Evolutionary conservation across 129 eudicot species (phyloP), one percentile per base, ranked within the genome.

Genomic region (Escallonia rubra): DNA sequence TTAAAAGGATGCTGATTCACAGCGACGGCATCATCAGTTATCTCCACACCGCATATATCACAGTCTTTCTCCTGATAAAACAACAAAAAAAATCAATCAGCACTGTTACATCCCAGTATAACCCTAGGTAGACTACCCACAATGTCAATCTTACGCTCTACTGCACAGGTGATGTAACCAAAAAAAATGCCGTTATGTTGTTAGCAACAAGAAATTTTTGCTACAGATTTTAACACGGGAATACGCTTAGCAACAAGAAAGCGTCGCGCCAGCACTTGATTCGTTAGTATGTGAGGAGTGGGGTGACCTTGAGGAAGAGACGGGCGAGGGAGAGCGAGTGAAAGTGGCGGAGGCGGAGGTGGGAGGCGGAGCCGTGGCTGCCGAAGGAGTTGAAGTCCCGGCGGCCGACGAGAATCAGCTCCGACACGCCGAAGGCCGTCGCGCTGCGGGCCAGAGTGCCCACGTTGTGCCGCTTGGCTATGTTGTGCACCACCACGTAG

Each of bases 381-480:
- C 99, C 99, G 65, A 94, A 94, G 53, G 99, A 70, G 90, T 89
- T 94, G 81, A 89, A 94, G 60, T 94, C 99, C 23, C 99, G 90
- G 47, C 96, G 92, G 61, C 99, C 99, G 3, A 94, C 95, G 1
- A 94, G 78, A 34, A 94, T 89, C 23, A 94, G 68, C 83, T 94
- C 99, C 4, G 99, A 63, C 46, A 94, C 97, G 57, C 99, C 97
- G 80, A 94, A 94, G 2, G 99, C 99, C 44, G 96, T 87, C 80
- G 95, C 95, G 83, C 99, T 89, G 10, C 99, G 95, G 47, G 93
- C 99, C 65, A 94, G 66, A 15, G 97, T 94, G 3, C 99, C 99
- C 48, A 94, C 99, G 76, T 94, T 94, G 83, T 94, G 99, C 46
- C 97, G 72, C 79, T 94, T 94, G 41, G 99, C 99, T 74, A 94